Evolutionary conservation across 768 basidiomycete genomes (phyloP), one percentile per base, ranked within the genome.

Genomic region (Phylloporus arenicola): DNA sequence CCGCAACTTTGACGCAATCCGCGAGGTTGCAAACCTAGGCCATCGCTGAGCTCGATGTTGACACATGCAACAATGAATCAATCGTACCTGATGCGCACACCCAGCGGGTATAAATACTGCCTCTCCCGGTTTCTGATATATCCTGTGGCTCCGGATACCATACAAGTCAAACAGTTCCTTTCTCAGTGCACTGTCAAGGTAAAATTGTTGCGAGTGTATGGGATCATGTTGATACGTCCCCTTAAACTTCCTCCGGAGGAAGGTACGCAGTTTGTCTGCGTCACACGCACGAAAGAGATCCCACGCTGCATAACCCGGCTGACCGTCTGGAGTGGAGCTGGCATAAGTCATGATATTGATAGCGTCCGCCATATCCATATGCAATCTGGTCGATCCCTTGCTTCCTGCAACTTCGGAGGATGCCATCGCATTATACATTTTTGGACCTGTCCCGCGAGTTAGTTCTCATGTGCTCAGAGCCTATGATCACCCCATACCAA

Each of bases 91-190:
- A 67, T 92, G 90, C 1, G 88, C 88, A 66, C 88, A 92, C 20
- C 92, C 94, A 4, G 94, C 94, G 13, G 94, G 94, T 53, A 98
- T 92, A 67, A 96, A 93, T 12, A 98, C 84, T 0, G 92, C 94
- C 62, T 98, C 88, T 17, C 92, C 92, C 3, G 90, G 89, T 57
- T 80, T 78, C 68, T 98, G 95, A 68, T 92, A 94, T 17, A 97
- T 77, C 48, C 92, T 72, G 70, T 83, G 86, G 54, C 88, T 87
- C 70, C 71, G 80, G 25, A 97, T 89, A 2, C 84, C 84, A 51
- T 75, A 75, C 56, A 80, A 68, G 4, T 82, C 78, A 58, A 63
- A 85, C 35, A 98, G 69, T 65, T 86, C 79, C 64, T 77, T 76
- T 58, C 90, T 75, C 59, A 90, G 59, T 4, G 70, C 66, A 38